Conservation (phyloP, 148 eudicot genomes). For the Silene conica region DNA sequence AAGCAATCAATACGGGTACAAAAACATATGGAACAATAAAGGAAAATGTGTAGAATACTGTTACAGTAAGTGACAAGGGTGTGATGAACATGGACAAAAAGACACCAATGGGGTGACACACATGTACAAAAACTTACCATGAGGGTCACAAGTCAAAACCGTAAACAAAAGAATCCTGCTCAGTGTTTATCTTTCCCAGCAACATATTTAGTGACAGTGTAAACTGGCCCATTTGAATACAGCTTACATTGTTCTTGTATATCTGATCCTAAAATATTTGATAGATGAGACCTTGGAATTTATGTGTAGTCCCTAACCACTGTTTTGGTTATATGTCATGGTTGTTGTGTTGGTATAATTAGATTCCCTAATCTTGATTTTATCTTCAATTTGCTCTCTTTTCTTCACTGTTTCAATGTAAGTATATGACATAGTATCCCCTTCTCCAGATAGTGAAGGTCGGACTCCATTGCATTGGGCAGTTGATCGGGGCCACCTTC, state of each 20-base stretch:
- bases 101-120: not conserved
- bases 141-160: no score
- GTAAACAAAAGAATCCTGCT: no score
- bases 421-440: not conserved
- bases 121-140: no score
- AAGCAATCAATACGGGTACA: not conserved
- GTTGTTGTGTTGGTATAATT: not conserved
- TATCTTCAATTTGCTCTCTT: not conserved
- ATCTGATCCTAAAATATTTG: not conserved
- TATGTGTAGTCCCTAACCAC: not conserved
- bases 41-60: not conserved
- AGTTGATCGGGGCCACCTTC: constrained; percentile 86
- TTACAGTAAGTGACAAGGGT: not conserved
- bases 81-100: not conserved
- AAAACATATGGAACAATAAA: not conserved
- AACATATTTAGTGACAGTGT: not conserved
- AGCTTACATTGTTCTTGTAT: not conserved
- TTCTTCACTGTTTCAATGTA: not conserved
- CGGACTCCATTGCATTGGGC: constrained; percentile 98
- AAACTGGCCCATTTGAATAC: not conserved
- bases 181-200: not conserved
- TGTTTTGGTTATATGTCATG: not conserved
- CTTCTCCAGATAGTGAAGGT: constrained; percentile 84
- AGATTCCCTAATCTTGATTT: not conserved
- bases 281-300: not conserved